Evolutionary conservation across 352 stramenopile species (phyloP), one percentile per base, ranked within the genome.

Genomic region (Globisporangium perplexum): DNA sequence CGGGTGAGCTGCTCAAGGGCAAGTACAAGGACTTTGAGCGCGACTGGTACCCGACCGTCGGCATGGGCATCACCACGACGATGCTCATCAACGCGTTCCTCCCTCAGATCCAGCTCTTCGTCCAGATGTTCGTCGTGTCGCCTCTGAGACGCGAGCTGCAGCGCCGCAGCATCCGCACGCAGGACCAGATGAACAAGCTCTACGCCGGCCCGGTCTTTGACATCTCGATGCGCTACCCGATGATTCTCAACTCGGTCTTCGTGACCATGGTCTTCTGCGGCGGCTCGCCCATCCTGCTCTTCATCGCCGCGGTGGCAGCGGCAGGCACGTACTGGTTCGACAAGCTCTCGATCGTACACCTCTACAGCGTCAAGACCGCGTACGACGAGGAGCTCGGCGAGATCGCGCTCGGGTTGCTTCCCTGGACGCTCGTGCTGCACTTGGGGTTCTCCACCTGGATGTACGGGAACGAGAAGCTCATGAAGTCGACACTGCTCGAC

Each of bases 31-130:
- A 95, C 57, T 93, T 95, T 62, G 74, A 92, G 52, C 83, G 83
- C 38, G 72, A 88, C 7, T 95, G 85, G 85, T 95, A 93, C 62
- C 78, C 81, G 14, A 90, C 68, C 6, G 85, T 95, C n/a, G 85
- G 85, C 35, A 88, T 92, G 65, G 83, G 79, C 30, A 83, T 95
- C 57, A 89, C 85, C 0, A 88, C 78, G 66, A 92, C 83, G 7
- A 95, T 95, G 85, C 59, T 91, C 43, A 79, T 93, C 59, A 95
- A 95, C 60, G 76, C 82, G 0, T 62, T 92, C 24, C 61, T 81
- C 18, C 82, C 83, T 0, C 83, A 93, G 5, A 50, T 79, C n/a
- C 61, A 33, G 65, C 82, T 90, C 10, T 63, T 82, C n/a, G 28
- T 90, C 7, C 66, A 88, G 22, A 69, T 89, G 59, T 84, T 76